Base-by-base conservation (phyloP, 148 eudicot species). In the Arctostaphylos glauca region DNA sequence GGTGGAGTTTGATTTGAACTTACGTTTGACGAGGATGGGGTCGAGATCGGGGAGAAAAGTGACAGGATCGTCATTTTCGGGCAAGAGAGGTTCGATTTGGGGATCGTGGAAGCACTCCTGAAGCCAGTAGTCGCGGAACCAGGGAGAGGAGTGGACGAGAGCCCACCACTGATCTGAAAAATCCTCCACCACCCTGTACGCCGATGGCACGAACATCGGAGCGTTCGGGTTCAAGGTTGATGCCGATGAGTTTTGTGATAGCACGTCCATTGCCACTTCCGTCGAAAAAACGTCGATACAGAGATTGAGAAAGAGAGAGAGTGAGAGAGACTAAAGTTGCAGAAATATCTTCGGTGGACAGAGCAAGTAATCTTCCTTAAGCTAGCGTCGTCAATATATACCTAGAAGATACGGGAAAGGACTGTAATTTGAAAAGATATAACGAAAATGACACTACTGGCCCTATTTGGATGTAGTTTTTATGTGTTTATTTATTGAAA, bases 51-150 rank as follows among this genome's bases (percentile, higher is more conserved):
- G 74, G 48, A 90, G 87, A 58, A 50, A 15, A 55, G 44, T 86
- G 64, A 31, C 41, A 52, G 41, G 70, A 82, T 89, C 91, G 71
- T 86, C 84, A 41, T 50, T 2, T 6, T 89, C 86, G 23, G 81
- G 18, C 46, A 66, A 59, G 31, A 54, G 41, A 74, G 82, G 18
- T 43, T 86, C 85, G 67, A 21, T 43, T 56, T 90, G 85, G 19
- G 93, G 87, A 73, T 92, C 95, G 9, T 84, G 54, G 76, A 89
- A 93, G 83, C 93, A 88, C 46, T 95, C 95, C 5, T 76, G 88
- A 38, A 95, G 95, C 98, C 98, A 95, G 90, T 92, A 93, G 78
- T 95, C 97, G 19, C 95, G 96, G 84, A 93, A 95, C 82, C 82
- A 91, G 47, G 98, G 93, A 8, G 93, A 93, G 5, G 96, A 93